phyloP scores from a whole-genome alignment of 306 rosid species.

The Castanea sativa region DNA sequence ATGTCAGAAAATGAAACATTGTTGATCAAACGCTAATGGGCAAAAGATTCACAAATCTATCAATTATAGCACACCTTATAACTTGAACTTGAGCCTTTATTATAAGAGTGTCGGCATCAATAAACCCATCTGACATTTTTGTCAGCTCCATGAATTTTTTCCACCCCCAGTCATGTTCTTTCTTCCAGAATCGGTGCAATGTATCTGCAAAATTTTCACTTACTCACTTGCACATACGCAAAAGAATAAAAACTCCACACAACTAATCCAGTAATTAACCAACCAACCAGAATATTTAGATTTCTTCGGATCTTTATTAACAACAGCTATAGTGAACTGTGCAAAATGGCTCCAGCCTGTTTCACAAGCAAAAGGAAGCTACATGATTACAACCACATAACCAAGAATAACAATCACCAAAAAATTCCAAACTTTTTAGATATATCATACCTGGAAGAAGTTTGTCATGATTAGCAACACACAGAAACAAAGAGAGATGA shows the following conservation, averaged over 20 bases:
- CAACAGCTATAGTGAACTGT: slow-evolving; percentile 94
- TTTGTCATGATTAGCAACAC: slow-evolving; percentile 97
- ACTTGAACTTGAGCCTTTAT: slow-evolving; percentile 99
- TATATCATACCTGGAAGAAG: slow-evolving; percentile 86
- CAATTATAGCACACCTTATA: slow-evolving; percentile 63
- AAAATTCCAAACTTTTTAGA: slow-evolving; percentile 4
- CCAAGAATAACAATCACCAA: slow-evolving; percentile 14
- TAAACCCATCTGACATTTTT: slow-evolving; percentile 92
- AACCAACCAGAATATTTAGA: slow-evolving; percentile 93
- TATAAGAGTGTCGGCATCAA: slow-evolving; percentile 87
- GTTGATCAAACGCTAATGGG: neutral
- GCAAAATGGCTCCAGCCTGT: slow-evolving; percentile 99
- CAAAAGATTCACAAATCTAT: neutral
- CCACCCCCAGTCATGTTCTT: slow-evolving; percentile 99
- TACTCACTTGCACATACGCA: slow-evolving; percentile 10
- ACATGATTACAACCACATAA: slow-evolving; percentile 7
- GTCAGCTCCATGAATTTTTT: slow-evolving; percentile 98
- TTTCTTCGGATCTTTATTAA: slow-evolving; percentile 91
- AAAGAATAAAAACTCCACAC: slow-evolving; percentile 18
- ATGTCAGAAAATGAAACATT: neutral
- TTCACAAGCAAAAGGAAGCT: slow-evolving; percentile 16
- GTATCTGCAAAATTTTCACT: slow-evolving; percentile 63
- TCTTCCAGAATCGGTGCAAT: slow-evolving; percentile 98
- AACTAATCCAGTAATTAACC: slow-evolving; percentile 15
- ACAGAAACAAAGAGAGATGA: slow-evolving; percentile 94